Evolutionary conservation across 1,139 yeast genomes (phyloP).

Genomic region (Scheffersomyces insectosa): DNA sequence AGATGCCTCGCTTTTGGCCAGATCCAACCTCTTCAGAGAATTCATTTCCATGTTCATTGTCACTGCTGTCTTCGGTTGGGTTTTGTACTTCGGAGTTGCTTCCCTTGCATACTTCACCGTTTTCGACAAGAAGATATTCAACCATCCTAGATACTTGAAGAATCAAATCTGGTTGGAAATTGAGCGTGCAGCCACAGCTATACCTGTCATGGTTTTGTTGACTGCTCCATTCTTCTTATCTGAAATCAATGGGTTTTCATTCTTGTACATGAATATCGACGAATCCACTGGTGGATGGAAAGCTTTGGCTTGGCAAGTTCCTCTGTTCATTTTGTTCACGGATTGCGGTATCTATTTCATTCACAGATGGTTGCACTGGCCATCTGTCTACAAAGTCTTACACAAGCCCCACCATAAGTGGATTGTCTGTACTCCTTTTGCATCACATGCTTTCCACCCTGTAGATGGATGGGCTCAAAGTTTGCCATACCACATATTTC

Average conservation of each 20-base stretch:
- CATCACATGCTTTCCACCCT: conserved; percentile 98
- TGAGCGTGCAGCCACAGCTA: conserved; percentile 71
- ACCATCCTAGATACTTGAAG: conserved; percentile 93
- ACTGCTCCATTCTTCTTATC: conserved; percentile 88
- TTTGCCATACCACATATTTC: conserved; percentile 88
- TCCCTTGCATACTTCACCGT: conserved; percentile 70
- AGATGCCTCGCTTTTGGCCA: conserved; percentile 60
- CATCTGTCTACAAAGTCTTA: conserved; percentile 74
- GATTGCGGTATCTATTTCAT: conserved; percentile 89
- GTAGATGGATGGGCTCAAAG: conserved; percentile 94
- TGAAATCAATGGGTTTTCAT: conserved; percentile 83
- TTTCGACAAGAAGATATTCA: conserved; percentile 85
- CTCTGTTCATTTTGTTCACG: conserved; percentile 83
- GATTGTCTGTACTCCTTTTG: conserved; percentile 98
- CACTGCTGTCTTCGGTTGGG: conserved; percentile 82
- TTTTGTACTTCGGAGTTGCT: conserved; percentile 76
- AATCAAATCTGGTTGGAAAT: conserved; percentile 89
- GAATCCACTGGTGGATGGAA: conserved; percentile 70
- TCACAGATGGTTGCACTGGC: conserved; percentile 94
- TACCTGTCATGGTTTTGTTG: conserved; percentile 83
- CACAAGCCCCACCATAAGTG: conserved; percentile 99
- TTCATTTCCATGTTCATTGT: conserved; percentile 63
- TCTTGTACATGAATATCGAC: conserved; percentile 65
- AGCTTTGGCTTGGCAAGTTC: conserved; percentile 65
- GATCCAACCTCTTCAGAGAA: conserved; percentile 77